Conservation (phyloP, 2,329 filamentous ascomycete species). For the Apiospora saccharicola region DNA sequence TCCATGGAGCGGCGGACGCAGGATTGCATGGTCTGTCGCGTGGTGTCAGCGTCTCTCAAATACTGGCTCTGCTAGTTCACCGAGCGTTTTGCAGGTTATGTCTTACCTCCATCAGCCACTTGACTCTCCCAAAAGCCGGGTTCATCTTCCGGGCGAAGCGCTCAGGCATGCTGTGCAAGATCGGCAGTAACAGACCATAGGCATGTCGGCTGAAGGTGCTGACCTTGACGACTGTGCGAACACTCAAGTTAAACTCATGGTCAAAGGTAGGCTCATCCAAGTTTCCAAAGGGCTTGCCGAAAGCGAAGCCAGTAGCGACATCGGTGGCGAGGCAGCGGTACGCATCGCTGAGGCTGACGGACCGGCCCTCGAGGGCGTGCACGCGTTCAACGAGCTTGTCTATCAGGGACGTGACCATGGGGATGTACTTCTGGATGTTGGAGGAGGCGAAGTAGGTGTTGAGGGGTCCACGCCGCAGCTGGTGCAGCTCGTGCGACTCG, state of each 20-base stretch:
- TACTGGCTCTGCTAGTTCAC: no score
- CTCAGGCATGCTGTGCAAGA: slow-evolving; percentile 35
- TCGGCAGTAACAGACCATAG: slow-evolving; percentile 32
- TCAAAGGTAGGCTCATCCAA: slow-evolving; percentile 37
- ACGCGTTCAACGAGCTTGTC: slow-evolving; percentile 34
- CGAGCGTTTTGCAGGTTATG: no score
- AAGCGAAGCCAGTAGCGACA: slow-evolving; percentile 37
- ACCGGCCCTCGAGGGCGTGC: slow-evolving; percentile 24
- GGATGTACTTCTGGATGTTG: slow-evolving; percentile 37
- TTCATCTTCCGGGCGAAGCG: slow-evolving; percentile 33
- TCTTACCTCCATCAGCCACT: slow-evolving; percentile 38
- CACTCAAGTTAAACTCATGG: slow-evolving; percentile 36
- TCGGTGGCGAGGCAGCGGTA: slow-evolving; percentile 37
- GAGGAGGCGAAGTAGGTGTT: slow-evolving; percentile 36
- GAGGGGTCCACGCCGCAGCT: slow-evolving; percentile 34
- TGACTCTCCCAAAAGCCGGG: slow-evolving; percentile 35
- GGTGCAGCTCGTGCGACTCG: slow-evolving; percentile 37
- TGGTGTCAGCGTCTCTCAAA: neutral
- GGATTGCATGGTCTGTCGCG: slow-evolving; percentile 32
- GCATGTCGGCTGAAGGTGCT: slow-evolving; percentile 35
- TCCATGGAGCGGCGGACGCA: slow-evolving; percentile 36
- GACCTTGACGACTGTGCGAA: slow-evolving; percentile 32
- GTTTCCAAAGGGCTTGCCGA: slow-evolving; percentile 35
- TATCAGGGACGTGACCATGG: slow-evolving; percentile 33
- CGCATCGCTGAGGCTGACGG: slow-evolving; percentile 35